Percentiles rank a stretch among this genome's conserved stretches.
Evolutionary conservation across 2,329 filamentous ascomycete genomes (phyloP).

Genomic region (Nannizziopsis arthrosporioides): DNA sequence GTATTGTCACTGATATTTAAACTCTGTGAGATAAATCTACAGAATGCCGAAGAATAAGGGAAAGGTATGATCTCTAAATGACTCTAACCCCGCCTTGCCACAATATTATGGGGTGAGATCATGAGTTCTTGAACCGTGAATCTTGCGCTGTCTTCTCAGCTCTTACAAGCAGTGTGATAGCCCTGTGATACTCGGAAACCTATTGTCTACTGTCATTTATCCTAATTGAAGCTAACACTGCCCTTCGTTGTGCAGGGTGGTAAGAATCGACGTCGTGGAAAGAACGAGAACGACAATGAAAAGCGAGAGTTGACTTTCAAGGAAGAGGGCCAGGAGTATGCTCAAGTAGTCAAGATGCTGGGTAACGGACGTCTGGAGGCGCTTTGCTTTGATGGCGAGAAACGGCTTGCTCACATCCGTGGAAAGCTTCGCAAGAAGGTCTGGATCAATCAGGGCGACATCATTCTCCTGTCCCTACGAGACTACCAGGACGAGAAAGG

Average conservation of each 20-base stretch:
- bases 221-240: neutral
- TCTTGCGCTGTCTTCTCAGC: neutral
- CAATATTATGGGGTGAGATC: neutral
- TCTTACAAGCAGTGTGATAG: neutral
- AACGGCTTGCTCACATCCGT: constrained; percentile 72
- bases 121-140: neutral
- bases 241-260: constrained; percentile 57
- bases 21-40: constrained; percentile 13
- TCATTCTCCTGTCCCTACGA: constrained; percentile 75
- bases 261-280: constrained; percentile 96
- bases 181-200: too few species aligned
- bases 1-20: too few species aligned
- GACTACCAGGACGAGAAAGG: constrained; percentile 93
- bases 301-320: constrained; percentile 98
- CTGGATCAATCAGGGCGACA: constrained; percentile 98
- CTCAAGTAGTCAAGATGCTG: constrained; percentile 88
- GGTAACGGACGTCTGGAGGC: constrained; percentile 90
- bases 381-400: constrained; percentile 87
- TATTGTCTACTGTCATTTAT: neutral
- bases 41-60: constrained; percentile 99
- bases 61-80: constrained; percentile 55
- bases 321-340: constrained; percentile 89
- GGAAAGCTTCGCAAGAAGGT: constrained; percentile 99
- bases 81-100: constrained; percentile 17
- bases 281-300: constrained; percentile 99